phyloP scores from a whole-genome alignment of 1,284 basidiomycete genomes.

The Cutaneotrichosporon cavernicola region DNA sequence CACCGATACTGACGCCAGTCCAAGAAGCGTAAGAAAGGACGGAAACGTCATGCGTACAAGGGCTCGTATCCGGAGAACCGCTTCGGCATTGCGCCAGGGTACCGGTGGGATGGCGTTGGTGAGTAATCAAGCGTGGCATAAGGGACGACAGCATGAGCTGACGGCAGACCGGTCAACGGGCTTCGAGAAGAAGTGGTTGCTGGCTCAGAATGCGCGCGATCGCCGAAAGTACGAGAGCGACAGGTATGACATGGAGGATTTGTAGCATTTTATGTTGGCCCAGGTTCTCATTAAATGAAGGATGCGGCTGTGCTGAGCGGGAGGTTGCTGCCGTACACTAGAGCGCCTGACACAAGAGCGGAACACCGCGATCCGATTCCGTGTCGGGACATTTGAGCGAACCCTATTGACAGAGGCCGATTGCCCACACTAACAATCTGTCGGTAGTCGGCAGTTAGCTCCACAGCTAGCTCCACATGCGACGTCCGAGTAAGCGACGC shows the following conservation, averaged over 20 bases:
- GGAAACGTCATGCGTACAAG: conserved; percentile 78
- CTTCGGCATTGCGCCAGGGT: conserved; percentile 90
- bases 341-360: too few relatives aligned
- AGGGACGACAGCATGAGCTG: neutral
- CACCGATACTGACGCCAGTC: conserved; percentile 19
- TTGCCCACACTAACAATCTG: too few relatives aligned
- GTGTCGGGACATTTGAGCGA: too few relatives aligned
- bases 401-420: too few relatives aligned
- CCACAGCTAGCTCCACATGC: too few relatives aligned
- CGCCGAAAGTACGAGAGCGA: conserved; percentile 70
- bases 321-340: too few relatives aligned
- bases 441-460: too few relatives aligned
- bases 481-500: too few relatives aligned
- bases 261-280: conserved; percentile 57
- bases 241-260: conserved; percentile 83
- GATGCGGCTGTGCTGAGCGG: too few relatives aligned
- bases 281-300: too few relatives aligned
- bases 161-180: conserved; percentile 80
- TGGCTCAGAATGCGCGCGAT: conserved; percentile 70
- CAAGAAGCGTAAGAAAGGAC: conserved; percentile 66
- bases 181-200: conserved; percentile 90
- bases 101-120: conserved; percentile 97
- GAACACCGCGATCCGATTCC: too few relatives aligned
- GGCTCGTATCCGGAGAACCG: conserved; percentile 92
- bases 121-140: conserved; percentile 43